These are phyloP conservation scores for Phlegmacium glaucopus DNA, from an alignment of 768 basidiomycete genomes.

Conservation along the genomic window DNA sequence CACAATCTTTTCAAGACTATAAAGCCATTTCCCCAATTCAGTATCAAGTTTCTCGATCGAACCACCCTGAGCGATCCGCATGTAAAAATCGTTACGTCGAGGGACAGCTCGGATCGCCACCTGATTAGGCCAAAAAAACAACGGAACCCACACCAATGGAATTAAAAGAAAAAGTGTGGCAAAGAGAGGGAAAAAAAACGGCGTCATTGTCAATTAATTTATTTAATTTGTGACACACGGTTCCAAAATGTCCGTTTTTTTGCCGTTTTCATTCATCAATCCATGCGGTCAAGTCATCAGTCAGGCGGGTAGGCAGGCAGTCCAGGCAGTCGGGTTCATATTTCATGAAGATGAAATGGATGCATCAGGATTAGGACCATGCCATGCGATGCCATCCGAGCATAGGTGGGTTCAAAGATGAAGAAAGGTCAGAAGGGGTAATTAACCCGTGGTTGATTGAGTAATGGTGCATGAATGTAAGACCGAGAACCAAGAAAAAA, in stretches of 20 bases:
- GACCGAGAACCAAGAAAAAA: not conserved
- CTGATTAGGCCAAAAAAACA: slow-evolving; percentile 27
- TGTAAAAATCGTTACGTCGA: slow-evolving; percentile 58
- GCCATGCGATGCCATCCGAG: too few relatives aligned
- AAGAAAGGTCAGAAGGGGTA: not conserved
- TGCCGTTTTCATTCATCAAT: too few relatives aligned
- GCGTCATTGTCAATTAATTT: not conserved
- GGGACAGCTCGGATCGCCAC: slow-evolving; percentile 61
- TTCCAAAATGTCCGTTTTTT: too few relatives aligned
- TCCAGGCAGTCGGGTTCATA: too few relatives aligned
- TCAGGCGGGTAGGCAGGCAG: too few relatives aligned
- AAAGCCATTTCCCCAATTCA: slow-evolving; percentile 60
- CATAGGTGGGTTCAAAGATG: too few relatives aligned
- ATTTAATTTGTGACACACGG: too few relatives aligned
- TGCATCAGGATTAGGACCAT: not conserved
- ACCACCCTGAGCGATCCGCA: slow-evolving; percentile 56
- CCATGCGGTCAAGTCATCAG: too few relatives aligned
- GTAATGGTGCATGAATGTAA: not conserved
- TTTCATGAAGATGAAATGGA: too few relatives aligned
- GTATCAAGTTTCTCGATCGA: slow-evolving; percentile 49
- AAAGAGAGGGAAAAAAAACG: too few relatives aligned
- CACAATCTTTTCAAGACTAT: slow-evolving; percentile 51
- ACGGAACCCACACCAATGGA: too few relatives aligned
- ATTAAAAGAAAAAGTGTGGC: too few relatives aligned
- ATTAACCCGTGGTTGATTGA: not conserved